phyloP scores from a whole-genome alignment of 2,329 filamentous ascomycete species.

The Lachnellula occidentalis region DNA sequence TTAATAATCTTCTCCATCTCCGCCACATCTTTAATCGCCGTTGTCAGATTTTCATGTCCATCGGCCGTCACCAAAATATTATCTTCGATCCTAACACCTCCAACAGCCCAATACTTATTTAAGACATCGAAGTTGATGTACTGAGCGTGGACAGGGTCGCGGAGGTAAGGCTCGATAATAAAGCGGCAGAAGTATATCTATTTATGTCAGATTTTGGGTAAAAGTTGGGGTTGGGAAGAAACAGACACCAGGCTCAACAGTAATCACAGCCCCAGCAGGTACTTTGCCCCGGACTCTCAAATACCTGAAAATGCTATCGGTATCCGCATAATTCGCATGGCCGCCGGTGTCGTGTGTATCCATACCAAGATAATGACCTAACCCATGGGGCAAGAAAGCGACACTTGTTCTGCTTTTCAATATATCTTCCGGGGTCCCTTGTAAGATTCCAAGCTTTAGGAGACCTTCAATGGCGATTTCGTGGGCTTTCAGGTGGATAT shows the following conservation, averaged over 20 bases:
- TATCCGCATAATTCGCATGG: slow-evolving; percentile 70
- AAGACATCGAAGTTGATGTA: slow-evolving; percentile 73
- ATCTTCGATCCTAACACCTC: slow-evolving; percentile 66
- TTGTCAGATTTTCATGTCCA: slow-evolving; percentile 68
- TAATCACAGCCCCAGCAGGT: slow-evolving; percentile 78
- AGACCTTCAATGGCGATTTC: slow-evolving; percentile 77
- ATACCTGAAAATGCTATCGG: slow-evolving; percentile 81
- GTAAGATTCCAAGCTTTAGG: slow-evolving; percentile 68
- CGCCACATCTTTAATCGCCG: slow-evolving; percentile 61
- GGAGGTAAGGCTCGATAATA: slow-evolving; percentile 76
- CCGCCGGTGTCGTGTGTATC: slow-evolving; percentile 87
- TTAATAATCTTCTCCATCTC: slow-evolving; percentile 46
- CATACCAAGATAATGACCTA: slow-evolving; percentile 88
- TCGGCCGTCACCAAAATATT: slow-evolving; percentile 66
- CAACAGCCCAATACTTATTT: slow-evolving; percentile 76
- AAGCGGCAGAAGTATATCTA: slow-evolving; percentile 87
- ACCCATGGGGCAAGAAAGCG: slow-evolving; percentile 86
- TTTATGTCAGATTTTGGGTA: slow-evolving; percentile 1
- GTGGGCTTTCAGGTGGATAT: slow-evolving; percentile 75
- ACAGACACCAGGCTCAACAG: slow-evolving; percentile 84
- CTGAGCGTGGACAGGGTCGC: slow-evolving; percentile 63
- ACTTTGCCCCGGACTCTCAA: slow-evolving; percentile 71
- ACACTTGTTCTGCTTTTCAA: slow-evolving; percentile 73
- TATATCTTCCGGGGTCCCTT: slow-evolving; percentile 64
- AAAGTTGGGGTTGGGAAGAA: background rate